Conservation (phyloP, 148 eudicot species). For the Polygonum aviculare region DNA sequence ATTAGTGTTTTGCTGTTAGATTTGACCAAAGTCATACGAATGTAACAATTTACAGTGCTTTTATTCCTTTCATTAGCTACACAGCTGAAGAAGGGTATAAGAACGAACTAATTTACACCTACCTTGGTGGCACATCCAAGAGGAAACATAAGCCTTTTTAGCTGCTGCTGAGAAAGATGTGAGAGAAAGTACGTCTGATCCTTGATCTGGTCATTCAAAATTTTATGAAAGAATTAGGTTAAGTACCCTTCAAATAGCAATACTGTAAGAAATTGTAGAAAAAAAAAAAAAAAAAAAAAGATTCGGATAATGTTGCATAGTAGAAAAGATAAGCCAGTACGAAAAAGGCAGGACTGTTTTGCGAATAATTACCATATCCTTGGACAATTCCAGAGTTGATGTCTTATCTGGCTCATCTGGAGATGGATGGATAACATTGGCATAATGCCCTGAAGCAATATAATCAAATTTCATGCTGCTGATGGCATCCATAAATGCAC, state of each 20-base stretch:
- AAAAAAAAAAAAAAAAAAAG: too few species aligned
- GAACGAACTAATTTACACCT: constrained; percentile 5
- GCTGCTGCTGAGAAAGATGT: constrained; percentile 85
- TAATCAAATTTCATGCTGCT: constrained; percentile 63
- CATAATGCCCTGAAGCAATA: constrained; percentile 97
- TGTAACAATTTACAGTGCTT: not conserved
- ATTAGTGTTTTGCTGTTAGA: not conserved
- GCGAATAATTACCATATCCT: constrained; percentile 54
- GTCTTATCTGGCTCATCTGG: constrained; percentile 28
- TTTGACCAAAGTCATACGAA: not conserved
- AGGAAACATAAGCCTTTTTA: constrained; percentile 74
- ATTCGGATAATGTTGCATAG: not conserved
- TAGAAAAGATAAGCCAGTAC: not conserved
- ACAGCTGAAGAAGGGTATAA: not conserved
- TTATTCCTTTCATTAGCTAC: not conserved
- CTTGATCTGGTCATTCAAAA: constrained; percentile 53
- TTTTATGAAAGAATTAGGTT: not conserved
- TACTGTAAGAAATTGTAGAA: not conserved
- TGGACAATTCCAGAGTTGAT: constrained; percentile 69
- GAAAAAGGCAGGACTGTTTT: not conserved
- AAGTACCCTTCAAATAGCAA: not conserved
- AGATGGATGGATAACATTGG: constrained; percentile 59
- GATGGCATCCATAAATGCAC: constrained; percentile 93
- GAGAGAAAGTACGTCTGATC: constrained; percentile 98
- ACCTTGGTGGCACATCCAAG: constrained; percentile 87